A percentile compares a stretch with the other conserved stretches of the same genome.
phyloP scores from a whole-genome alignment of 352 stramenopile species.

The Pythium biforme region DNA sequence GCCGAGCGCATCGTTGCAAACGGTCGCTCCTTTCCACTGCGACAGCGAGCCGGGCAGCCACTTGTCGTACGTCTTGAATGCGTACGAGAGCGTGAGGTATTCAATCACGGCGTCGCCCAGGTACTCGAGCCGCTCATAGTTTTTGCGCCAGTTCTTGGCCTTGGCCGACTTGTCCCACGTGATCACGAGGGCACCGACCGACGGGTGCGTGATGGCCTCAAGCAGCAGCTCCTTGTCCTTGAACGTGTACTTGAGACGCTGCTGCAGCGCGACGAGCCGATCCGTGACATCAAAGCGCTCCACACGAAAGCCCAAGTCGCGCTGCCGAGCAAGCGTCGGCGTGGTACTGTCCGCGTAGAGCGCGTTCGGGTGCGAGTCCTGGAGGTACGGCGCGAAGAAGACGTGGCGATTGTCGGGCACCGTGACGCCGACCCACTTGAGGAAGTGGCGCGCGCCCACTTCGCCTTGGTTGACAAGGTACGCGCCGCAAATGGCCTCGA shows the following conservation, averaged over 20 bases:
- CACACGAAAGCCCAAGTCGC: constrained; percentile 55
- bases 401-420: constrained; percentile 43
- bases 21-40: constrained; percentile 84
- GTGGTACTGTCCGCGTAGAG: constrained; percentile 33
- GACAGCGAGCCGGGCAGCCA: constrained; percentile 80
- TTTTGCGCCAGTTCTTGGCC: constrained; percentile 60
- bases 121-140: constrained; percentile 90
- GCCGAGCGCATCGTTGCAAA: constrained; percentile 82
- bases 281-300: constrained; percentile 53
- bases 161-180: constrained; percentile 38
- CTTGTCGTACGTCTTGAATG: constrained; percentile 59
- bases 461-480: constrained; percentile 76
- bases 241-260: constrained; percentile 84
- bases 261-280: constrained; percentile 59
- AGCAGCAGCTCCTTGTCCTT: constrained; percentile 70
- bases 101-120: constrained; percentile 88
- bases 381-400: constrained; percentile 59
- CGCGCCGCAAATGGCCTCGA: constrained; percentile 80
- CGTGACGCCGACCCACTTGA: constrained; percentile 73
- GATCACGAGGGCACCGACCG: constrained; percentile 60
- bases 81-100: constrained; percentile 86
- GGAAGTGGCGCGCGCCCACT: constrained; percentile 67
- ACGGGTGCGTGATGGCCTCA: constrained; percentile 79
- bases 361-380: constrained; percentile 65
- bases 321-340: constrained; percentile 9